phyloP scores from a whole-genome alignment of 139 green algal genomes.

The Chlorella vulgaris region DNA sequence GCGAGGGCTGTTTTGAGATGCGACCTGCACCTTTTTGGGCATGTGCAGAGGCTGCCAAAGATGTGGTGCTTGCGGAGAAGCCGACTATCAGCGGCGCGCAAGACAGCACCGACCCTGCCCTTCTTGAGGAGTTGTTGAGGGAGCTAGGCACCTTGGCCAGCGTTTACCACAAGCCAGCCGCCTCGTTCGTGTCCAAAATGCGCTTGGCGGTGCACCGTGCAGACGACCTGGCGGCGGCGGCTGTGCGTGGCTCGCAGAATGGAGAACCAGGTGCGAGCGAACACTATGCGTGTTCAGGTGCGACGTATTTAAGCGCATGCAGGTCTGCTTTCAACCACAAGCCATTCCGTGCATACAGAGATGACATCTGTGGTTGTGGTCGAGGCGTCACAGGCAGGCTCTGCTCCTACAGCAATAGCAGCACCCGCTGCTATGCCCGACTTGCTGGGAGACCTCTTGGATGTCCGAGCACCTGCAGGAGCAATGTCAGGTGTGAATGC shows the following conservation, averaged over 20 bases:
- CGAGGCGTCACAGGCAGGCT: no score
- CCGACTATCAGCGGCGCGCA: slow-evolving; percentile 87
- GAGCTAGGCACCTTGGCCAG: slow-evolving; percentile 85
- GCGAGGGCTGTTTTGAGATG: neutral
- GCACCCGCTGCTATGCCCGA: no score
- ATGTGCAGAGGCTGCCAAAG: slow-evolving; percentile 76
- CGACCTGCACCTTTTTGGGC: neutral
- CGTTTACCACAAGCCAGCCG: slow-evolving; percentile 95
- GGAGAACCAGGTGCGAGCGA: slow-evolving; percentile 6
- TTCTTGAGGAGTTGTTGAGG: slow-evolving; percentile 82
- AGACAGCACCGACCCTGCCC: slow-evolving; percentile 71
- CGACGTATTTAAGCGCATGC: neutral
- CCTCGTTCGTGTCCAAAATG: slow-evolving; percentile 80
- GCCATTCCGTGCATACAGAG: neutral
- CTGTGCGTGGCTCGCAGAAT: neutral
- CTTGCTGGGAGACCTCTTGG: no score
- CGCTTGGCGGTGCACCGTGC: slow-evolving; percentile 75
- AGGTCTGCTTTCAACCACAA: neutral
- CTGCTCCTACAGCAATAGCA: no score
- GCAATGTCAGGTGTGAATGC: no score
- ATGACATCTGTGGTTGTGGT: no score
- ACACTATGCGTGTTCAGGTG: neutral
- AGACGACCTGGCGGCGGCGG: slow-evolving; percentile 58
- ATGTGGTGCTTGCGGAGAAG: slow-evolving; percentile 95
- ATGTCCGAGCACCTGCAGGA: no score